These are phyloP conservation scores for Serendipita sp. DNA, from an alignment of 768 basidiomycete species.

Conservation along the genomic window DNA sequence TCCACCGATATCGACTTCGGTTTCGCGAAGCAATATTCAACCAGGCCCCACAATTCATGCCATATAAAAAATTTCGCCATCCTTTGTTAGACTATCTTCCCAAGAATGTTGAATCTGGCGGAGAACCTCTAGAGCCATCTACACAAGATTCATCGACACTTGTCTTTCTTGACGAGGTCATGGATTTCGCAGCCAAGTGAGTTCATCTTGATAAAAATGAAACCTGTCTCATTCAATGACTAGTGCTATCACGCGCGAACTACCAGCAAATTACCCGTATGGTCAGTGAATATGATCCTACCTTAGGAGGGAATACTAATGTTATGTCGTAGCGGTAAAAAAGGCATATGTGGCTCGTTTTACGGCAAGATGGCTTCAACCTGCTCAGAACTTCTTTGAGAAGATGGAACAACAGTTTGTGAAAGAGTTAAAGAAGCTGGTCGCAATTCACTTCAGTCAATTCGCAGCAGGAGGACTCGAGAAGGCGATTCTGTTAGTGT, in stretches of 20 bases:
- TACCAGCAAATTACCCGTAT: slow-evolving; percentile 51
- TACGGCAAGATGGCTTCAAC: slow-evolving; percentile 15
- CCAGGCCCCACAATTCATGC: neutral
- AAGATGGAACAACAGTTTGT: slow-evolving; percentile 23
- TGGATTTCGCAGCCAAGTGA: slow-evolving; percentile 30
- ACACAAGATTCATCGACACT: neutral
- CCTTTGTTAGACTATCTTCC: too few relatives aligned
- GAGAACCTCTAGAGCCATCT: neutral
- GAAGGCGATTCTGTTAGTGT: slow-evolving; percentile 29
- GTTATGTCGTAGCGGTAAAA: neutral
- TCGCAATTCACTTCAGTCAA: slow-evolving; percentile 31
- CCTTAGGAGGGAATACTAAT: slow-evolving; percentile 20
- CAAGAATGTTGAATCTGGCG: neutral
- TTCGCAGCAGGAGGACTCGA: slow-evolving; percentile 38
- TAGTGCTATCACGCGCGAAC: slow-evolving; percentile 54
- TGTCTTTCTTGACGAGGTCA: slow-evolving; percentile 39
- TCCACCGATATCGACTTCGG: slow-evolving; percentile 29
- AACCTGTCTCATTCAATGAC: neutral
- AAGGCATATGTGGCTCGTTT: slow-evolving; percentile 1
- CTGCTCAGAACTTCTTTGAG: slow-evolving; percentile 30
- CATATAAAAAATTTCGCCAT: neutral
- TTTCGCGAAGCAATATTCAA: slow-evolving; percentile 33
- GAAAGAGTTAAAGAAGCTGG: slow-evolving; percentile 26
- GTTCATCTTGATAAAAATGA: slow-evolving; percentile 12
- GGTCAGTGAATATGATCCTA: slow-evolving; percentile 32